Evolutionary conservation across 2,329 filamentous ascomycete genomes (phyloP).

Genomic region (Fusarium staphyleae): DNA sequence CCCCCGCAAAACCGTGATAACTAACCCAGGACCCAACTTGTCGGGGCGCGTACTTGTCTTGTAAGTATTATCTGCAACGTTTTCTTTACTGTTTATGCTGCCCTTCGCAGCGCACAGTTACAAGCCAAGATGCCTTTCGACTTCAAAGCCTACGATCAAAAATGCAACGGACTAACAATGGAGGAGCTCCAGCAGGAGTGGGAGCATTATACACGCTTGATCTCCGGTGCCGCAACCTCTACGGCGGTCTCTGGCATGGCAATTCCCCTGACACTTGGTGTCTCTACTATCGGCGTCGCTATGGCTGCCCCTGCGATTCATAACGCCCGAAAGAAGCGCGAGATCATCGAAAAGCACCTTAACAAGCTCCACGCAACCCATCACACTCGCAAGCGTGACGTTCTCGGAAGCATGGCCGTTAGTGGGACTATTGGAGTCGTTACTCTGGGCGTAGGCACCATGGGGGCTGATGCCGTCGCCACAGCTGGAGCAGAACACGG

Average conservation of each 20-base stretch:
- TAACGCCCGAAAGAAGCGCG: constrained; percentile 52
- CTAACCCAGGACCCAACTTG: background rate
- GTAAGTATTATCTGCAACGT: background rate
- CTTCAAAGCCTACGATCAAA: constrained; percentile 50
- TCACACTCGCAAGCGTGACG: constrained; percentile 51
- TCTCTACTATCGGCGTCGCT: constrained; percentile 50
- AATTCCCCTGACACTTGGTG: constrained; percentile 48
- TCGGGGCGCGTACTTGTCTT: background rate
- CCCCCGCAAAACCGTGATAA: background rate
- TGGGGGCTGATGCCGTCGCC: constrained; percentile 47
- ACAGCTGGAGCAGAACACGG: constrained; percentile 48
- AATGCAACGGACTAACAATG: constrained; percentile 47
- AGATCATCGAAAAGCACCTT: constrained; percentile 51
- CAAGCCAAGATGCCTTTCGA: constrained; percentile 48
- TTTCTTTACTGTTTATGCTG: background rate
- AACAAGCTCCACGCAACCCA: constrained; percentile 45
- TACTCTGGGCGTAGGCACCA: constrained; percentile 47
- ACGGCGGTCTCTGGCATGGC: constrained; percentile 51
- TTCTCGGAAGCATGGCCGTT: constrained; percentile 49
- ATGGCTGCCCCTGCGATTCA: constrained; percentile 50
- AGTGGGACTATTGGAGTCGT: constrained; percentile 48
- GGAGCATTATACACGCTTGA: constrained; percentile 53
- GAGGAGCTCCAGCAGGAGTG: constrained; percentile 51
- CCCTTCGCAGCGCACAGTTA: too few relatives aligned
- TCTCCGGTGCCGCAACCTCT: constrained; percentile 50